These are phyloP conservation scores for Tremellales sp. DNA, from an alignment of 1,284 basidiomycete genomes.

Conservation along the genomic window DNA sequence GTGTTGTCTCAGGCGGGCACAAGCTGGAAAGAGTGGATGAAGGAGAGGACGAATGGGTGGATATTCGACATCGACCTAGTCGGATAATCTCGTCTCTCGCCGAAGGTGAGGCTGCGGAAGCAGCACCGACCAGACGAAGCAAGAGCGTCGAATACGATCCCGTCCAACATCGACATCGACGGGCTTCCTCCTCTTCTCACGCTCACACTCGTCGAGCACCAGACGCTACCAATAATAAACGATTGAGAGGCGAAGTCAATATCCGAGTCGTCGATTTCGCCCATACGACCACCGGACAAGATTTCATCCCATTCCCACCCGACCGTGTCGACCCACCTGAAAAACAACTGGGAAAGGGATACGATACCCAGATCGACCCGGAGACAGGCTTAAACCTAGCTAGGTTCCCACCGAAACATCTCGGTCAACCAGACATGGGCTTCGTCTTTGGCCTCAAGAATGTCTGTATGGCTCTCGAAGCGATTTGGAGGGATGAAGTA, in stretches of 20 bases:
- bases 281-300: slow-evolving; percentile 91
- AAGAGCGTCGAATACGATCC: slow-evolving; percentile 8
- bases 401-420: slow-evolving; percentile 87
- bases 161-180: too few relatives aligned
- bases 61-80: slow-evolving; percentile 23
- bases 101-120: not conserved
- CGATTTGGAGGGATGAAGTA: slow-evolving; percentile 69
- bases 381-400: slow-evolving; percentile 74
- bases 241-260: slow-evolving; percentile 74
- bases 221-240: too few relatives aligned
- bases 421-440: slow-evolving; percentile 83
- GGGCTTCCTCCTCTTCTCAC: too few relatives aligned
- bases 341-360: slow-evolving; percentile 63
- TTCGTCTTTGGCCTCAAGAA: slow-evolving; percentile 89
- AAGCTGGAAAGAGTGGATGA: not conserved
- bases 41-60: slow-evolving; percentile 19
- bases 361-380: slow-evolving; percentile 71
- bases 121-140: not conserved
- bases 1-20: not conserved
- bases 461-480: slow-evolving; percentile 66
- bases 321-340: slow-evolving; percentile 32
- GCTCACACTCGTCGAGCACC: too few relatives aligned
- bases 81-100: slow-evolving; percentile 1
- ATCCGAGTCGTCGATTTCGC: slow-evolving; percentile 98
- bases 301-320: slow-evolving; percentile 64